Conservation (phyloP, 352 stramenopile species). For the Globisporangium canariense region DNA sequence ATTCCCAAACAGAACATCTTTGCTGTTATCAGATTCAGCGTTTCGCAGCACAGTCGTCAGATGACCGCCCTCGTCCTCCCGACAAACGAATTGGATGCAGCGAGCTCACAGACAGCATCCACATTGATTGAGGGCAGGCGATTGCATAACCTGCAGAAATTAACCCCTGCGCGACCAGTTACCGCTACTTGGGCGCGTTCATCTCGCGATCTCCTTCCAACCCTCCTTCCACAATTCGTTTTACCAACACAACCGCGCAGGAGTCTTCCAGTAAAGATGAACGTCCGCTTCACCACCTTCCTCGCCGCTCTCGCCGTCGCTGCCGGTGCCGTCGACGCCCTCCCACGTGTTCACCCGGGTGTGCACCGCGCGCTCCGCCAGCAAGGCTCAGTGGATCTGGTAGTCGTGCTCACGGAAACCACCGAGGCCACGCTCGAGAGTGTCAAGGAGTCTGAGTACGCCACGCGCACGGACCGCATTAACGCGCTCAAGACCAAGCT, state of each 20-base stretch:
- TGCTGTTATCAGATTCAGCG: neutral
- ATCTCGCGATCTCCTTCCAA: no score
- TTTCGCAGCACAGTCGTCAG: neutral
- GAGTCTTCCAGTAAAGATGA: neutral
- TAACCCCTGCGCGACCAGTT: neutral
- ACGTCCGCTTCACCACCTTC: slow-evolving; percentile 5
- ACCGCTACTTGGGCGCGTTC: no score
- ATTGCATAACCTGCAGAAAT: neutral
- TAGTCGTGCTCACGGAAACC: neutral
- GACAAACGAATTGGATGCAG: no score
- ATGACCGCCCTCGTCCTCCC: neutral
- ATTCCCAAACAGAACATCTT: neutral
- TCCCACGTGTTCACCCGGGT: neutral
- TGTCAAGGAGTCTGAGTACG: neutral
- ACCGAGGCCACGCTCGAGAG: neutral
- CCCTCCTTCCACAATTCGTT: slow-evolving; percentile 1
- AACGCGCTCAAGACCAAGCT: neutral
- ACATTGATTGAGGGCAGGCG: no score
- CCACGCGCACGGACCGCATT: neutral
- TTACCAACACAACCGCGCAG: neutral
- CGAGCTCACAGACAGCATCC: no score
- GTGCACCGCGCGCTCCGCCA: neutral
- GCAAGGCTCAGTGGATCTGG: neutral
- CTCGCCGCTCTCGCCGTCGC: neutral
- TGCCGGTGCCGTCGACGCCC: neutral